Conservation (phyloP, 1,284 basidiomycete species). For the Pseudozyma flocculosa region DNA sequence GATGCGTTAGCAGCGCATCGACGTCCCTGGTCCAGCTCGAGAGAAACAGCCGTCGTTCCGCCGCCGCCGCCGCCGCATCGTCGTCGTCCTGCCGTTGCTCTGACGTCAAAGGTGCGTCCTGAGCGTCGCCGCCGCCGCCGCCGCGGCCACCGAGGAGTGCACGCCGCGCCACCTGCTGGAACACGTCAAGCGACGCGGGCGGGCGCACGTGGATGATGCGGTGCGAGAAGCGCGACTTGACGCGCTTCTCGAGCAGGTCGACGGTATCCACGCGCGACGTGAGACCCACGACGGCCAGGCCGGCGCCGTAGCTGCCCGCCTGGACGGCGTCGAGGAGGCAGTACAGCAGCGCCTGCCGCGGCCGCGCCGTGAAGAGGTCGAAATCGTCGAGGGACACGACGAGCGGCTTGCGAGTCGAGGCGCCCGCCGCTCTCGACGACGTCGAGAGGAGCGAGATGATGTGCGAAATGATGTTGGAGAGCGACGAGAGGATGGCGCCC, state of each 20-base stretch:
- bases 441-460: conserved; percentile 50
- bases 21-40: conserved; percentile 32
- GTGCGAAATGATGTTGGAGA: conserved; percentile 39
- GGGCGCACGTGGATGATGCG: conserved; percentile 48
- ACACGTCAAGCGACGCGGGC: conserved; percentile 17
- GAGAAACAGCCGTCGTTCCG: too few relatives aligned
- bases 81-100: too few relatives aligned
- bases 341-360: conserved; percentile 54
- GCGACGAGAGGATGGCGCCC: conserved; percentile 21
- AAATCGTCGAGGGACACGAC: conserved; percentile 51
- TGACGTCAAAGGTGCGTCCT: too few relatives aligned
- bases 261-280: conserved; percentile 46
- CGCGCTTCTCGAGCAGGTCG: conserved; percentile 54
- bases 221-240: conserved; percentile 54
- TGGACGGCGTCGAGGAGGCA: conserved; percentile 56
- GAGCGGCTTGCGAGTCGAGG: conserved; percentile 28
- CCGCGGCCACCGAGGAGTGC: conserved; percentile 7
- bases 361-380: conserved; percentile 47
- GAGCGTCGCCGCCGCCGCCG: too few relatives aligned
- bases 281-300: conserved; percentile 47
- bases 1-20: conserved; percentile 9
- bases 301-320: conserved; percentile 46
- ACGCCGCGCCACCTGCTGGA: conserved; percentile 29
- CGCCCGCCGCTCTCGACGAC: conserved; percentile 1
- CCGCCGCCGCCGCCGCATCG: too few relatives aligned